Percentiles rank a stretch among this genome's conserved stretches.
Evolutionary conservation across 768 basidiomycete genomes (phyloP).

Genomic region (Auricularia sp.): DNA sequence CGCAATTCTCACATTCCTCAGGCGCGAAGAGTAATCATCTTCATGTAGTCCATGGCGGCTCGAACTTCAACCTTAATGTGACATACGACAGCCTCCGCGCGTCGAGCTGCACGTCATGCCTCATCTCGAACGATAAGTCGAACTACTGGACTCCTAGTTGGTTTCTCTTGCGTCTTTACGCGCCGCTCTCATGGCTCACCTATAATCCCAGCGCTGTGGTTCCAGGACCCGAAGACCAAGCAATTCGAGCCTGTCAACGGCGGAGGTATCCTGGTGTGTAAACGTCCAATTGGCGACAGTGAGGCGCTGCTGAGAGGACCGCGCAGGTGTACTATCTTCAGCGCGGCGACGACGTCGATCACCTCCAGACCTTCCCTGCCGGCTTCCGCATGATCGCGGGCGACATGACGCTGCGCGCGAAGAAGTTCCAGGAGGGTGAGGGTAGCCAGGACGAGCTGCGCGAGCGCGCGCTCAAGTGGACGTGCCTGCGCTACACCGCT

Average conservation of each 20-base stretch:
- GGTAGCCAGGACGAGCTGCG: neutral
- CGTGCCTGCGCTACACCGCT: slow-evolving; percentile 31
- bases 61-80: neutral
- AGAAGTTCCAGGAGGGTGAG: neutral
- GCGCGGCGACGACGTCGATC: neutral
- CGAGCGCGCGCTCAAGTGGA: slow-evolving; percentile 28
- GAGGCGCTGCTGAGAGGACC: neutral
- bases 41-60: neutral
- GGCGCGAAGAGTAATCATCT: neutral
- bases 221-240: neutral
- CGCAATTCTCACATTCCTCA: neutral
- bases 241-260: neutral
- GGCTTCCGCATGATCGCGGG: slow-evolving; percentile 7
- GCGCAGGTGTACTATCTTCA: slow-evolving; percentile 5
- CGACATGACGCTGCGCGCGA: neutral
- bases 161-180: too few relatives aligned
- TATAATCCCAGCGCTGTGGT: neutral
- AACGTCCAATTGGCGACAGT: neutral
- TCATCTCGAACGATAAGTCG: neutral
- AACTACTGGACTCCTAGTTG: neutral
- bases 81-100: neutral
- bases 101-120: neutral
- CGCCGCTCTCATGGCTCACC: too few relatives aligned
- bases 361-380: slow-evolving; percentile 1
- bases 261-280: neutral